Conservation (phyloP, 306 rosid species). For the Vigna radiata region DNA sequence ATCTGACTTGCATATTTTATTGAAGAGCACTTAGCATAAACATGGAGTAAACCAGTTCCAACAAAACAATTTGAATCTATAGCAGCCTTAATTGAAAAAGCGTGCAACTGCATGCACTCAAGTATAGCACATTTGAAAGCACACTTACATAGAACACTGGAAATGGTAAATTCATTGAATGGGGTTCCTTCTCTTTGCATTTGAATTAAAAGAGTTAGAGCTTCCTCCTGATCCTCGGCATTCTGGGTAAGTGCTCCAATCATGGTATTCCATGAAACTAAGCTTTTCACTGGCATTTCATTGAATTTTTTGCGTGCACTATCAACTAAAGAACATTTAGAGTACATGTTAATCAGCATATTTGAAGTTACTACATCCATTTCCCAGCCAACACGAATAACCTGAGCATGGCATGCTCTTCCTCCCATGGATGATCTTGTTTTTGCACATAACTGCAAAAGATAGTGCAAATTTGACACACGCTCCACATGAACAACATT, state of each 20-base stretch:
- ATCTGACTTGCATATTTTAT: constrained; percentile 65
- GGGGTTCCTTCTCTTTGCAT: constrained; percentile 76
- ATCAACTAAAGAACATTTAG: constrained; percentile 64
- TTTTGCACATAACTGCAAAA: constrained; percentile 67
- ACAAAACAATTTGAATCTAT: constrained; percentile 75
- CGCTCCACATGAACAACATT: constrained; percentile 39
- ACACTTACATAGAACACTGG: constrained; percentile 84
- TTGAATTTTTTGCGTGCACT: constrained; percentile 64
- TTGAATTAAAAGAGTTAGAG: constrained; percentile 61
- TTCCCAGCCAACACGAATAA: constrained; percentile 61
- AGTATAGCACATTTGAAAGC: constrained; percentile 61
- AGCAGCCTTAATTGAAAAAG: constrained; percentile 71
- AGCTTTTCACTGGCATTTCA: constrained; percentile 74
- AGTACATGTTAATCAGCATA: constrained; percentile 78
- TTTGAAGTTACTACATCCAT: constrained; percentile 65
- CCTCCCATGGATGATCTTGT: constrained; percentile 58
- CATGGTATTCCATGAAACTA: constrained; percentile 87
- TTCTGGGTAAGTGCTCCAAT: constrained; percentile 72
- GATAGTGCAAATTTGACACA: constrained; percentile 56
- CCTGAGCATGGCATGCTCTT: constrained; percentile 70
- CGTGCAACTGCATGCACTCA: constrained; percentile 79
- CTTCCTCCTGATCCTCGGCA: constrained; percentile 64
- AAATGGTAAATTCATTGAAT: constrained; percentile 78
- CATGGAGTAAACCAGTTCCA: constrained; percentile 82
- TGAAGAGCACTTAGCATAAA: constrained; percentile 76